Base-by-base conservation (phyloP, 1,284 basidiomycete genomes). In the Cryptococcus sp. region DNA sequence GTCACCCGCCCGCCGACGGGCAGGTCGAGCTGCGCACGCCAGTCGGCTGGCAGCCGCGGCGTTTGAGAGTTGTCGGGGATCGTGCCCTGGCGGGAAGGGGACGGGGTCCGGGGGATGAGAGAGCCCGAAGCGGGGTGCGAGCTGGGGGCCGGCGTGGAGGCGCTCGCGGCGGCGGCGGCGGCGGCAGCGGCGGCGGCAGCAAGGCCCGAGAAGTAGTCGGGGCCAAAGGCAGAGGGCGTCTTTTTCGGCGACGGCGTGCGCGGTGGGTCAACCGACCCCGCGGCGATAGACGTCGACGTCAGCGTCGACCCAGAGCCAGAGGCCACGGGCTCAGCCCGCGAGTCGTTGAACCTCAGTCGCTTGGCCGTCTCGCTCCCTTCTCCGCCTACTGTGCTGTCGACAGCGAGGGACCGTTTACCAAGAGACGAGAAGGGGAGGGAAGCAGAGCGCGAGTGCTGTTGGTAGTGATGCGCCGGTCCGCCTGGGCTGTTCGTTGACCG, bases 21-120 rank as follows among this genome's bases (percentile, higher is more conserved):
- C 9, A 33, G 43, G 11, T 43, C 36, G 33, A 21, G n/a, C 37
- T 36, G 33, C 48, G 38, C 46, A 36, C 50, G 52, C 50, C 50
- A 60, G 16, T 56, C 54, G 9, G 55, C 28, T 3, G 53, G 59
- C 23, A 64, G 46, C n/a, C 59, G 53, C 6, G 69, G 69, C 6
- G 69, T 71, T 12, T 61, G 58, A 16, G 67, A 70, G 13, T 66
- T 65, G 49, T 72, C 70, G 0, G 60, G 54, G 1, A 55, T 47
- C 11, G 53, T 40, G 16, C 68, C 68, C 44, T 70, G 70, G 44
- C 68, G 64, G 6, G 63, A 62, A 5, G 70, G 70, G 2, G 64
- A 62, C 7, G 70, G 70, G 9, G 70, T 72, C 40, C 62, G 60
- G 0, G 69, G 69, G 13, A 57, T 28, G 33, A 55, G 40, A 36